Conservation (phyloP, 2,329 filamentous ascomycete genomes). For the Colletotrichum tropicicola region DNA sequence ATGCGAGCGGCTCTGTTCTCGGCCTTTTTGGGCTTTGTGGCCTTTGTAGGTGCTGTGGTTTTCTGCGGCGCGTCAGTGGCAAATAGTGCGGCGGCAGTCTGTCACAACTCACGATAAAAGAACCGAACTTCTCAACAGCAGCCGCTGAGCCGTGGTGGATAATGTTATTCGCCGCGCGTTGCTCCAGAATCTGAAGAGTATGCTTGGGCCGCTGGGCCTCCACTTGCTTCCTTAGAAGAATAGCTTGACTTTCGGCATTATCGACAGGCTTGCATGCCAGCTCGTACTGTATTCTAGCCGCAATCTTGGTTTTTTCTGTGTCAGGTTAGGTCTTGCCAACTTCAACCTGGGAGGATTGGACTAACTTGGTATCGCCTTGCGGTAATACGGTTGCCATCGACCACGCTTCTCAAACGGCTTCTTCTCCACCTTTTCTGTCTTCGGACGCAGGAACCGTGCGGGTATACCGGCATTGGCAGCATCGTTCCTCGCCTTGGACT, state of each 20-base stretch:
- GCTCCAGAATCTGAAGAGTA: conserved; percentile 60
- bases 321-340: background rate
- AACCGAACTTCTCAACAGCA: conserved; percentile 54
- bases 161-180: conserved; percentile 58
- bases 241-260: conserved; percentile 48
- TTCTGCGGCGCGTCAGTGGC: conserved; percentile 52
- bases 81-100: background rate
- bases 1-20: conserved; percentile 92
- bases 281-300: conserved; percentile 79
- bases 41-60: conserved; percentile 50
- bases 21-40: conserved; percentile 67
- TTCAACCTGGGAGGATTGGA: background rate
- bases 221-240: conserved; percentile 45
- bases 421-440: conserved; percentile 53
- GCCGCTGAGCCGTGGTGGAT: conserved; percentile 68
- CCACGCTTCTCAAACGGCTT: conserved; percentile 53
- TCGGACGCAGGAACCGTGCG: conserved; percentile 59
- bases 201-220: conserved; percentile 60
- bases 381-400: conserved; percentile 67
- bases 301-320: conserved; percentile 79
- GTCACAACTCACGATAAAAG: conserved; percentile 64
- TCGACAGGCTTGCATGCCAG: conserved; percentile 58
- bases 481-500: conserved; percentile 64
- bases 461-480: conserved; percentile 68
- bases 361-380: conserved; percentile 80